A percentile compares a stretch with the other conserved stretches of the same genome.
Evolutionary conservation across 495 filamentous ascomycete species (phyloP).

Genomic region (Podospora pseudopauciseta): DNA sequence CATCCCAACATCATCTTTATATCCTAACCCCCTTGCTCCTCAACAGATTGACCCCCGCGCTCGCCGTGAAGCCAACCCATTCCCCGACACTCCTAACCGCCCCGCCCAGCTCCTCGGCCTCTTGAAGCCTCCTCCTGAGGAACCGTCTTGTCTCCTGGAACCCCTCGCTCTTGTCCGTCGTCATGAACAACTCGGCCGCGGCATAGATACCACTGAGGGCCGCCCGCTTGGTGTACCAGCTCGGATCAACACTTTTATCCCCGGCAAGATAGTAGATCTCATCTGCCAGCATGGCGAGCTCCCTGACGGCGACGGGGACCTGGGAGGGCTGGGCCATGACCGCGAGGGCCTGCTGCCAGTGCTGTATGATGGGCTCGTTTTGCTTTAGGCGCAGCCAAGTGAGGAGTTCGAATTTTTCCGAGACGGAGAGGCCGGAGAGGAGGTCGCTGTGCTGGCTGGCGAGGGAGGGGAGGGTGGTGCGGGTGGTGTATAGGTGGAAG

Average conservation of each 20-base stretch:
- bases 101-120: constrained; percentile 55
- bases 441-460: constrained; percentile 30
- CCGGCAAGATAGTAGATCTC: constrained; percentile 85
- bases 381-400: constrained; percentile 68
- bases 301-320: constrained; percentile 69
- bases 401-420: constrained; percentile 58
- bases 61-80: constrained; percentile 76
- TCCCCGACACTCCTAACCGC: constrained; percentile 59
- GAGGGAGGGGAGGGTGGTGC: constrained; percentile 49
- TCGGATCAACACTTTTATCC: constrained; percentile 72
- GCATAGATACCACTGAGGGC: constrained; percentile 77
- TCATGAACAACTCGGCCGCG: constrained; percentile 88
- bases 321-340: constrained; percentile 79
- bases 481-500: constrained; percentile 72
- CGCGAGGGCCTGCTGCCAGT: constrained; percentile 87
- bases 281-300: constrained; percentile 75
- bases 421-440: constrained; percentile 37
- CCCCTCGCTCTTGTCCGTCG: constrained; percentile 65
- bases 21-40: constrained; percentile 61
- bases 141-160: constrained; percentile 75
- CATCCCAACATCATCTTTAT: constrained; percentile 26
- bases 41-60: constrained; percentile 58
- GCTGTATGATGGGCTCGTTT: constrained; percentile 63
- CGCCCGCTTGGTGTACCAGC: constrained; percentile 89
- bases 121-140: constrained; percentile 69